phyloP scores from a whole-genome alignment of 805 yeast species.

The Metschnikowia lunata region DNA sequence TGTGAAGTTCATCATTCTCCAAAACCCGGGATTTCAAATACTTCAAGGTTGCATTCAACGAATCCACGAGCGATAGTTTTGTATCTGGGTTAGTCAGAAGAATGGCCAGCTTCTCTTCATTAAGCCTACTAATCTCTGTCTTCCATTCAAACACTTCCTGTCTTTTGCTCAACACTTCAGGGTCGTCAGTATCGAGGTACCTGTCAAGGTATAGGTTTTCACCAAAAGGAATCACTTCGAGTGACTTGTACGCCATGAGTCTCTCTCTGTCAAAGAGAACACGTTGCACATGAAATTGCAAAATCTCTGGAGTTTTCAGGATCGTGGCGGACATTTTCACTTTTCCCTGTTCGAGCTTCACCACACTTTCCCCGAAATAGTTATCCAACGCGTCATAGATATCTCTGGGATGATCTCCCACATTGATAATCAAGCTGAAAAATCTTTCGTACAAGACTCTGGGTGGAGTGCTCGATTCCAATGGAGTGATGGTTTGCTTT shows the following conservation, averaged over 20 bases:
- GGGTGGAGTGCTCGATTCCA: constrained; percentile 26
- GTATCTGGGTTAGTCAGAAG: constrained; percentile 37
- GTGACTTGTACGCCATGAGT: constrained; percentile 73
- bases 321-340: constrained; percentile 73
- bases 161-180: constrained; percentile 47
- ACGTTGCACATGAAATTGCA: constrained; percentile 91
- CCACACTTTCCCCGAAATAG: constrained; percentile 70
- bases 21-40: constrained; percentile 46
- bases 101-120: constrained; percentile 40
- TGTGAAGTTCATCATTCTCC: constrained; percentile 28
- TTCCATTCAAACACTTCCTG: constrained; percentile 63
- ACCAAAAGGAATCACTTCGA: constrained; percentile 76
- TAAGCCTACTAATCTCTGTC: constrained; percentile 43
- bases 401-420: constrained; percentile 83
- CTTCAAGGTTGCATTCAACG: constrained; percentile 51
- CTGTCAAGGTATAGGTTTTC: constrained; percentile 82
- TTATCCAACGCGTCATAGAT: constrained; percentile 88
- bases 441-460: constrained; percentile 60
- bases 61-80: constrained; percentile 33
- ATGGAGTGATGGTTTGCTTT: constrained; percentile 66
- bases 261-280: constrained; percentile 80
- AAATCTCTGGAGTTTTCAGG: constrained; percentile 66
- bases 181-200: constrained; percentile 68
- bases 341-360: constrained; percentile 65
- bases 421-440: constrained; percentile 75